Base-by-base conservation (phyloP, 2,329 filamentous ascomycete genomes). In the Dothidotthia symphoricarpi region DNA sequence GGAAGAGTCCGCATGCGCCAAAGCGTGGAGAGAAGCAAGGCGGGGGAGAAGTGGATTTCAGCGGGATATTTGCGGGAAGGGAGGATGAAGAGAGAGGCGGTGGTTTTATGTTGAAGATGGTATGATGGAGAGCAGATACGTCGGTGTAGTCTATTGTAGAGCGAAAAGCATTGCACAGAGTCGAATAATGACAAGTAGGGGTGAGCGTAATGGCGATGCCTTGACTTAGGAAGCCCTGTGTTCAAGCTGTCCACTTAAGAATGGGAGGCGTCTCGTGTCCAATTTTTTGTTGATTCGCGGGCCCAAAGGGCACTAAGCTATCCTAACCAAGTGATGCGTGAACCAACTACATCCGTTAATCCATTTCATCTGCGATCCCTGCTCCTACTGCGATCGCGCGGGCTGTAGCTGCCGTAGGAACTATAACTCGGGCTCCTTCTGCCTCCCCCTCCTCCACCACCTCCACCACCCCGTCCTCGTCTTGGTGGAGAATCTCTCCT, bases 1-100 rank as follows among this genome's bases (percentile, higher is more conserved):
- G 80, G 25, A 75, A 79, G 43, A 90, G 83, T 47, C 93, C 93
- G 1, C 83, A 89, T 64, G 93, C 93, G 6, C 93, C 93, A 0
- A 80, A 78, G 26, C 75, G 91, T 22, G 90, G 89, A 0, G 81
- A 85, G 34, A 79, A 78, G 2, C 29, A 32, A 15, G 67, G 64
- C 49, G 56, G 78, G 51, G 56, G 53, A 14, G 71, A 69, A 34
- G 63, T 72, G 29, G 71, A 75, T 51, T 74, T 75, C 36, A 73
- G 72, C 43, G 68, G 69, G 1, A 65, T 77, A 4, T 76, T 77
- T 62, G 68, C 65, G n/a, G 69, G 66, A 9, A 58, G 69, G 36
- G 71, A 74, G 19, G 68, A 69, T 24, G 72, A 73, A 40, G 68
- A 72, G 55, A 69, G 60, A 36, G 73, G 74, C 4, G 72, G 65